Conservation (phyloP, 2,329 filamentous ascomycete genomes). For the Alternaria incomplexa region DNA sequence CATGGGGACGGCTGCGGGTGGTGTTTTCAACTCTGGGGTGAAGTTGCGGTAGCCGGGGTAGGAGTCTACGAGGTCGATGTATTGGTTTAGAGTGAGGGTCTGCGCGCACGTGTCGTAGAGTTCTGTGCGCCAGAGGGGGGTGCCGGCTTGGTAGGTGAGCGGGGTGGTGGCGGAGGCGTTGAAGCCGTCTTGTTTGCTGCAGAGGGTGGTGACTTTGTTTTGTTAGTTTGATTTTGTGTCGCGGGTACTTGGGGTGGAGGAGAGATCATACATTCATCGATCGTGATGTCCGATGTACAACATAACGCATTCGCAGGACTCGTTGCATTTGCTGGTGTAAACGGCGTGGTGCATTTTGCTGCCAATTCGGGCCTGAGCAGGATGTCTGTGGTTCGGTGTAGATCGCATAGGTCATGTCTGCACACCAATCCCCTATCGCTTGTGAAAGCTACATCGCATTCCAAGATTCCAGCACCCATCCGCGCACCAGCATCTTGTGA, state of each 20-base stretch:
- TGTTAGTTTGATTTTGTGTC: neutral
- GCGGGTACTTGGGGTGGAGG: too few relatives aligned
- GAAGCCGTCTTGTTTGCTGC: conserved; percentile 54
- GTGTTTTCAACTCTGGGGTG: conserved; percentile 69
- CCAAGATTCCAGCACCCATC: conserved; percentile 70
- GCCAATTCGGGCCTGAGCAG: conserved; percentile 66
- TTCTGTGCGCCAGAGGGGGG: conserved; percentile 65
- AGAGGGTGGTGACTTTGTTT: conserved; percentile 14
- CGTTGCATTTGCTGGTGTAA: conserved; percentile 58
- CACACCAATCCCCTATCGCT: conserved; percentile 70
- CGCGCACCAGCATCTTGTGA: conserved; percentile 67
- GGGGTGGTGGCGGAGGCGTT: conserved; percentile 65
- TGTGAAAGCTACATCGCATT: conserved; percentile 73
- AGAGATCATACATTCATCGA: conserved; percentile 14
- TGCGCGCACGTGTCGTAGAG: conserved; percentile 68
- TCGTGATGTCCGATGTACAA: conserved; percentile 27
- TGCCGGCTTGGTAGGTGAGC: conserved; percentile 62
- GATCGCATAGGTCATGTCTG: conserved; percentile 70
- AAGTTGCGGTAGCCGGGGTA: conserved; percentile 63
- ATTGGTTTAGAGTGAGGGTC: conserved; percentile 63
- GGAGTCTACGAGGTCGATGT: conserved; percentile 62
- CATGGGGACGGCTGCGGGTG: conserved; percentile 62
- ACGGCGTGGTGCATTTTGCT: conserved; percentile 68
- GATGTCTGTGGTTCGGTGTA: conserved; percentile 74
- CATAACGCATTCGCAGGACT: conserved; percentile 21